A percentile compares a stretch with the other conserved stretches of the same genome.
Conservation (phyloP, 108 stramenopile genomes). For the Nitzschia putrida region DNA sequence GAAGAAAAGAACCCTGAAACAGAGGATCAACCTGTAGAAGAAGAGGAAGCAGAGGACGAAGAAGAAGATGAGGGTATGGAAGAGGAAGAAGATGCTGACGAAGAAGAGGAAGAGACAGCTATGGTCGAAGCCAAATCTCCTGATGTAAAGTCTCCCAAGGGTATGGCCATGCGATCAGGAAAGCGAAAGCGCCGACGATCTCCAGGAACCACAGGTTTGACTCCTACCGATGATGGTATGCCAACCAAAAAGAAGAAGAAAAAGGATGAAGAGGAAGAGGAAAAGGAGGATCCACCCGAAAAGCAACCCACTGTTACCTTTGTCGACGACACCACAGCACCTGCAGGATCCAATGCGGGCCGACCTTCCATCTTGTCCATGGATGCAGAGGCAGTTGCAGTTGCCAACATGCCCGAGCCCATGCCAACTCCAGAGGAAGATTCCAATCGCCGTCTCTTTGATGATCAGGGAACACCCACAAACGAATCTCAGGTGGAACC, state of each 20-base stretch:
- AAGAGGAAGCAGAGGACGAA: slow-evolving; percentile 28
- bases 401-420: slow-evolving; percentile 13
- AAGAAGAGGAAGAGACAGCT: background rate
- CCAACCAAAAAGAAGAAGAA: slow-evolving; percentile 12
- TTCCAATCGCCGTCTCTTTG: slow-evolving; percentile 20
- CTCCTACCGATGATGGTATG: slow-evolving; percentile 22
- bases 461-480: background rate
- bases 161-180: slow-evolving; percentile 52
- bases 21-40: slow-evolving; percentile 11
- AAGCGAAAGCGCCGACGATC: slow-evolving; percentile 51
- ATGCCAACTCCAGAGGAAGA: slow-evolving; percentile 10
- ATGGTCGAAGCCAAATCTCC: slow-evolving; percentile 3
- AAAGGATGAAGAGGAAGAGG: background rate
- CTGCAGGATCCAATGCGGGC: background rate
- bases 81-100: slow-evolving; percentile 20
- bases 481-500: background rate
- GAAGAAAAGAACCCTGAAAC: background rate
- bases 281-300: background rate
- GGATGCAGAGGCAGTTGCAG: slow-evolving; percentile 13
- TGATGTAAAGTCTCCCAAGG: slow-evolving; percentile 22
- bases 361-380: slow-evolving; percentile 5
- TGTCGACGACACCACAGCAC: background rate
- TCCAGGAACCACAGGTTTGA: slow-evolving; percentile 33
- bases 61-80: slow-evolving; percentile 9
- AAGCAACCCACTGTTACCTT: background rate